phyloP scores from a whole-genome alignment of 768 basidiomycete species.

The Tephrocybe rancida region DNA sequence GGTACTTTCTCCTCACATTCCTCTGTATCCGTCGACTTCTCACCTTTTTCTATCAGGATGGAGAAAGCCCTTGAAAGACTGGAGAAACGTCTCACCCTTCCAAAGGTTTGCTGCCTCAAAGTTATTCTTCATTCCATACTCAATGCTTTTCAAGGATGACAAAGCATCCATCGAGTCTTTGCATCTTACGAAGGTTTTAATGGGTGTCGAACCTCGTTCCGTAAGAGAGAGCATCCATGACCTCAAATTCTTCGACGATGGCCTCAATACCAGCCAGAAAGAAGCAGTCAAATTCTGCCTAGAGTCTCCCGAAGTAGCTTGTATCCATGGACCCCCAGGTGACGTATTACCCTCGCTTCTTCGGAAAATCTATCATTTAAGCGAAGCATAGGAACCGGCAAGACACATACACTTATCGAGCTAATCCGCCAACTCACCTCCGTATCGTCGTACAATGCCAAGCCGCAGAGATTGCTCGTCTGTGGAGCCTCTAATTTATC shows the following conservation, averaged over 20 bases:
- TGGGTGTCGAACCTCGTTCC: conserved; percentile 62
- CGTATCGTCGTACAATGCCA: conserved; percentile 45
- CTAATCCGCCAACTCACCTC: conserved; percentile 83
- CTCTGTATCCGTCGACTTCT: background rate
- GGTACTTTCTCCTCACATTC: too few relatives aligned
- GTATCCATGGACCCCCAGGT: conserved; percentile 98
- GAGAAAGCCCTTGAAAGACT: conserved; percentile 76
- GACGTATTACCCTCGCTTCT: background rate
- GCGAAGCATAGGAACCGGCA: conserved; percentile 71
- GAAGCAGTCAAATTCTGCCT: conserved; percentile 84
- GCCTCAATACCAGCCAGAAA: conserved; percentile 83
- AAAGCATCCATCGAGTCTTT: conserved; percentile 46
- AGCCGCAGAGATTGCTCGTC: conserved; percentile 69
- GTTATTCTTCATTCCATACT: conserved; percentile 11
- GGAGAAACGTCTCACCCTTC: conserved; percentile 42
- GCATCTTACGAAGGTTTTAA: conserved; percentile 65
- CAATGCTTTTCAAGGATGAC: conserved; percentile 29
- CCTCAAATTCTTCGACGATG: conserved; percentile 71
- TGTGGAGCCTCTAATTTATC: conserved; percentile 95
- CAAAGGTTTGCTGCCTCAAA: conserved; percentile 6
- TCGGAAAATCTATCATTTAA: background rate
- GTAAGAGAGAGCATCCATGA: conserved; percentile 34
- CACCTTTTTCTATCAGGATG: conserved; percentile 58
- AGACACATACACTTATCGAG: conserved; percentile 95
- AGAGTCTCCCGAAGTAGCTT: conserved; percentile 78